Evolutionary conservation across 208 protist species (phyloP).

Genomic region (Leishmania tarentolae): DNA sequence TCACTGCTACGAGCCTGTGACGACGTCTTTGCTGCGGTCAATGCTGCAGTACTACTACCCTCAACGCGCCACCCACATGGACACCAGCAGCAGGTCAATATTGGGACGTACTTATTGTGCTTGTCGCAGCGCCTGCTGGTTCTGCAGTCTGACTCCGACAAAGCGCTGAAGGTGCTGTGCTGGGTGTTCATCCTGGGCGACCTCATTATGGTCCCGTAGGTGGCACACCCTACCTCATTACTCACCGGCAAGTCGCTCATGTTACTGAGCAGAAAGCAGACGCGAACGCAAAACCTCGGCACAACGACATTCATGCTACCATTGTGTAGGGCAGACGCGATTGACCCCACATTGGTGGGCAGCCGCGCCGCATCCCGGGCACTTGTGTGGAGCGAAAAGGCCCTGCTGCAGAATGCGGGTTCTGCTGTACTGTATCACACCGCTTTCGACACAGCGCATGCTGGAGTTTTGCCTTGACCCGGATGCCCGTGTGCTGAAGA

Average conservation of each 20-base stretch:
- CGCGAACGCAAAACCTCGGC: constrained; percentile 29
- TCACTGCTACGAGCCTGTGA: constrained; percentile 42
- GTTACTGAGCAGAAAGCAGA: constrained; percentile 33
- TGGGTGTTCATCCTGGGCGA: constrained; percentile 80
- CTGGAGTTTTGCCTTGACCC: constrained; percentile 70
- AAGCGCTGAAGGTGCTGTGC: constrained; percentile 66
- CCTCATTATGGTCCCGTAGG: constrained; percentile 69
- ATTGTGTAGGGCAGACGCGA: constrained; percentile 31
- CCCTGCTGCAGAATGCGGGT: constrained; percentile 77
- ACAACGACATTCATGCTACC: constrained; percentile 44
- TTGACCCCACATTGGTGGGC: constrained; percentile 49
- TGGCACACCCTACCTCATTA: constrained; percentile 68
- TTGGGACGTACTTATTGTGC: constrained; percentile 49
- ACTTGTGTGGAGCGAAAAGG: constrained; percentile 60
- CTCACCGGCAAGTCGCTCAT: constrained; percentile 60
- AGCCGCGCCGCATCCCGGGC: constrained; percentile 56
- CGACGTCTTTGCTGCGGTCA: constrained; percentile 60
- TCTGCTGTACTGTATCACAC: constrained; percentile 73
- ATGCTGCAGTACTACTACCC: constrained; percentile 93
- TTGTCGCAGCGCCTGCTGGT: constrained; percentile 72
- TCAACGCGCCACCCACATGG: constrained; percentile 75
- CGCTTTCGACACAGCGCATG: constrained; percentile 59
- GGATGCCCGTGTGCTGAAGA: constrained; percentile 43
- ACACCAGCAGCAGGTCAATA: constrained; percentile 73
- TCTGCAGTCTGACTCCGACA: constrained; percentile 34